Evolutionary conservation across 1,284 basidiomycete species (phyloP).

Genomic region (Papiliotrema flavescens): DNA sequence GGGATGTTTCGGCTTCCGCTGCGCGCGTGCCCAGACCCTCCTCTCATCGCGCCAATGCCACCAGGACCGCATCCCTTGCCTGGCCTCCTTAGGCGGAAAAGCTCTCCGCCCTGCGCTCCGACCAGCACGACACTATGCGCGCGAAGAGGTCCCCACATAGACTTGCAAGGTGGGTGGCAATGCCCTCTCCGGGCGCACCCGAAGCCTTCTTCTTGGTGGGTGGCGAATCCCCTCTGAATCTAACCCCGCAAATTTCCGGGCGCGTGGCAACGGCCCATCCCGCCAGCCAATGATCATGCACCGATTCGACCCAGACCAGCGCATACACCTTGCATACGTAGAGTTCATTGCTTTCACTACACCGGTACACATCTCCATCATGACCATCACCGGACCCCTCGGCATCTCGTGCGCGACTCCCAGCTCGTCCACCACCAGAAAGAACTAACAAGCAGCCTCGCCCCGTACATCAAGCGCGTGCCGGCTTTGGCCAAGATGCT

Average conservation of each 20-base stretch:
- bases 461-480: conserved; percentile 69
- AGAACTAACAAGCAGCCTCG: conserved; percentile 52
- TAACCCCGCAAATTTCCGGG: not conserved
- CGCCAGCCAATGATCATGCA: not conserved
- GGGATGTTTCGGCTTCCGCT: too few species aligned
- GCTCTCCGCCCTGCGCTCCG: too few species aligned
- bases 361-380: conserved; percentile 16
- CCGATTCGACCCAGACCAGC: not conserved
- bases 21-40: too few species aligned
- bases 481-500: conserved; percentile 53
- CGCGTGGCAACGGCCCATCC: not conserved
- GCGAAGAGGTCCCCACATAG: too few species aligned
- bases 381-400: conserved; percentile 60
- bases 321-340: not conserved
- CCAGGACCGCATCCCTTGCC: too few species aligned
- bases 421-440: not conserved
- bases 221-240: not conserved
- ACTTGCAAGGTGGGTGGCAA: too few species aligned
- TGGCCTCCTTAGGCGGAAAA: too few species aligned
- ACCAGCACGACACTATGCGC: too few species aligned
- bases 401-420: conserved; percentile 56
- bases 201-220: not conserved
- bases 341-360: not conserved
- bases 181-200: too few species aligned
- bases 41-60: too few species aligned